A percentile compares a stretch with the other conserved stretches of the same genome.
These are phyloP conservation scores for Ananas comosus DNA, from an alignment of 176 grass and related monocot species.

Conservation along the genomic window DNA sequence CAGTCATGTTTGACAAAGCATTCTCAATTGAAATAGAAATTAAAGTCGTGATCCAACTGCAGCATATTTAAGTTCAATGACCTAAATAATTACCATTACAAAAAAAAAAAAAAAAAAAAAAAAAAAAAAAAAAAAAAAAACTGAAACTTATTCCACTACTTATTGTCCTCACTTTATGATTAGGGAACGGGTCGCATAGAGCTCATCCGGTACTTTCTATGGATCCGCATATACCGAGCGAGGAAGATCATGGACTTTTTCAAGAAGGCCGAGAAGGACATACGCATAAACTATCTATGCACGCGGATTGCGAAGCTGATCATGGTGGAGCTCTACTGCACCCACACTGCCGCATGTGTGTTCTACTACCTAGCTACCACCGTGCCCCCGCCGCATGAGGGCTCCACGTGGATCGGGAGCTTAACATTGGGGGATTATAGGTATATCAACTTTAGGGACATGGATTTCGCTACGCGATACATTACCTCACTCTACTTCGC, in stretches of 20 bases:
- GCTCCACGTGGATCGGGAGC: slow-evolving; percentile 79
- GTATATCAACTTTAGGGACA: slow-evolving; percentile 67
- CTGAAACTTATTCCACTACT: not conserved
- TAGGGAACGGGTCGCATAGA: slow-evolving; percentile 53
- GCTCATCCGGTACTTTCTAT: slow-evolving; percentile 52
- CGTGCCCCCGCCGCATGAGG: slow-evolving; percentile 47
- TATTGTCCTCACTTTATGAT: not conserved
- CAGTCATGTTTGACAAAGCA: too few species aligned
- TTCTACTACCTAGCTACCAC: slow-evolving; percentile 94
- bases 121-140: not conserved
- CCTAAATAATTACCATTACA: too few species aligned
- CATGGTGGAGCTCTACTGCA: slow-evolving; percentile 83
- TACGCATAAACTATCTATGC: slow-evolving; percentile 83
- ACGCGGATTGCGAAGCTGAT: slow-evolving; percentile 79
- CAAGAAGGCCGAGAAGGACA: slow-evolving; percentile 86
- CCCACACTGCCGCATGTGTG: slow-evolving; percentile 74
- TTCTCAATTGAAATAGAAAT: too few species aligned
- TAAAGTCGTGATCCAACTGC: too few species aligned
- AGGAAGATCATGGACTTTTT: slow-evolving; percentile 67
- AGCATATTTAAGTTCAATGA: not conserved
- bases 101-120: not conserved
- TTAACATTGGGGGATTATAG: slow-evolving; percentile 39
- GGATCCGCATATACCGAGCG: slow-evolving; percentile 63
- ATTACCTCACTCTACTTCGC: slow-evolving; percentile 78
- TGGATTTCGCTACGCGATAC: slow-evolving; percentile 67